Percentiles rank a stretch among this genome's conserved stretches.
These are phyloP conservation scores for Cladosporium sp. DNA, from an alignment of 2,329 filamentous ascomycete genomes.

Conservation along the genomic window DNA sequence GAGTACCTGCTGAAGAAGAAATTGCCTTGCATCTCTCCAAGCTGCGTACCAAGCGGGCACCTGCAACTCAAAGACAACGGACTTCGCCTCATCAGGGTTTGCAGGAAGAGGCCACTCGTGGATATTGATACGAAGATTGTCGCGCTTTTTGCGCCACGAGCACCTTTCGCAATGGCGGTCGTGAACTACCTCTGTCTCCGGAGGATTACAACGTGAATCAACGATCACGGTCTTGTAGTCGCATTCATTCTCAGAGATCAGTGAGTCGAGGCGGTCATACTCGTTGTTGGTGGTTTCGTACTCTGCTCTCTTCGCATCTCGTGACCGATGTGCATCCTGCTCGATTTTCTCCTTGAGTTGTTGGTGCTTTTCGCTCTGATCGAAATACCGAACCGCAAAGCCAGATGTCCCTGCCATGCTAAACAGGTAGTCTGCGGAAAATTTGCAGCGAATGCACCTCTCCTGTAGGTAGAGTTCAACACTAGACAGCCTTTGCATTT, in stretches of 20 bases:
- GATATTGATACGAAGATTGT: conserved; percentile 40
- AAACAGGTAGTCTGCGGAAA: conserved; percentile 45
- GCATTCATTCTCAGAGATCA: conserved; percentile 1
- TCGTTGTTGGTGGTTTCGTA: conserved; percentile 26
- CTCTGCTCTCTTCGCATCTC: conserved; percentile 38
- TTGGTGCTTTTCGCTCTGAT: conserved; percentile 23
- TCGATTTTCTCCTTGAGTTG: conserved; percentile 33
- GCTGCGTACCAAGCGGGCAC: conserved; percentile 41
- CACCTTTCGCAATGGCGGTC: conserved; percentile 42
- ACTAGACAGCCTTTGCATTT: conserved; percentile 48
- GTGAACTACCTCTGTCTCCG: conserved; percentile 29
- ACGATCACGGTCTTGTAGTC: conserved; percentile 15
- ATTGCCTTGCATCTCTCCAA: conserved; percentile 44
- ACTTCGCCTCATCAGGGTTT: conserved; percentile 33
- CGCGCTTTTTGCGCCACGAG: conserved; percentile 31
- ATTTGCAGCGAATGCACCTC: conserved; percentile 29
- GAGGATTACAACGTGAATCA: conserved; percentile 18
- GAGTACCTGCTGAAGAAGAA: conserved; percentile 18
- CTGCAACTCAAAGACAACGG: conserved; percentile 49
- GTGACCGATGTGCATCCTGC: conserved; percentile 24
- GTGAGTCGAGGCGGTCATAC: conserved; percentile 33
- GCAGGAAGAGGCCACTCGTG: conserved; percentile 50
- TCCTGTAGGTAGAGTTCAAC: conserved; percentile 48
- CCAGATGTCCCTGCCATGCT: conserved; percentile 27
- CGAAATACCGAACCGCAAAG: conserved; percentile 45